Base-by-base conservation (phyloP, 768 basidiomycete species). In the Naganishia kalamii region DNA sequence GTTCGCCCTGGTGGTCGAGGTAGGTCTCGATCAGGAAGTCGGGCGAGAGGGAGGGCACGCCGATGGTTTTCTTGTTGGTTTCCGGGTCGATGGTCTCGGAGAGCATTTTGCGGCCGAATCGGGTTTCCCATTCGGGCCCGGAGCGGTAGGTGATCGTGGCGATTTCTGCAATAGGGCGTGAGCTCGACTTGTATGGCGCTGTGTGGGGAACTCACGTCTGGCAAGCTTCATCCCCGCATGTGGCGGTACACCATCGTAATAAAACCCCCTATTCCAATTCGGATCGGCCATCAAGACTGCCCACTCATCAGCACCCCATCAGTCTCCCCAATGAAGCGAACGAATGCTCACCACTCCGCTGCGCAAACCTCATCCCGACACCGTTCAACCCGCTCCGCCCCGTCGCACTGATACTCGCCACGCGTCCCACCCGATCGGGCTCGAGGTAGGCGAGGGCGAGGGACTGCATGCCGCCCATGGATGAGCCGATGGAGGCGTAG, bases 21-120 rank as follows among this genome's bases (percentile, higher is more conserved):
- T 99, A 99, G 0, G 96, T 96, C 79, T 99, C 96, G 71, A 99
- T 98, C 62, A 96, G 84, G 77, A 97, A 98, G 76, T 99, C 96
- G 19, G 96, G 93, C 72, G 93, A 96, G 0, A 99, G 83, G 0
- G 88, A 86, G 5, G 94, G 94, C 10, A 77, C 71, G 13, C 70
- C 72, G 63, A 68, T 29, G 21, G 23, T 33, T 30, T 37, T 62
- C 15, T 46, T 30, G n/a, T 60, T 46, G 15, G 80, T 74, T 2
- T 70, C 69, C 21, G 68, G 66, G 25, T 67, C 63, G 49, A 65
- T 69, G 6, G 66, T 41, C 46, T 75, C 77, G 4, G 72, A 74
- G 2, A 77, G 61, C 77, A 79, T 79, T 29, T 73, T 63, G 7
- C 94, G 87, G 0, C 89, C 92, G 74, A 99, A 99, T n/a, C 96